Base-by-base conservation (phyloP, 495 filamentous ascomycete genomes). In the Echria macrotheca region DNA sequence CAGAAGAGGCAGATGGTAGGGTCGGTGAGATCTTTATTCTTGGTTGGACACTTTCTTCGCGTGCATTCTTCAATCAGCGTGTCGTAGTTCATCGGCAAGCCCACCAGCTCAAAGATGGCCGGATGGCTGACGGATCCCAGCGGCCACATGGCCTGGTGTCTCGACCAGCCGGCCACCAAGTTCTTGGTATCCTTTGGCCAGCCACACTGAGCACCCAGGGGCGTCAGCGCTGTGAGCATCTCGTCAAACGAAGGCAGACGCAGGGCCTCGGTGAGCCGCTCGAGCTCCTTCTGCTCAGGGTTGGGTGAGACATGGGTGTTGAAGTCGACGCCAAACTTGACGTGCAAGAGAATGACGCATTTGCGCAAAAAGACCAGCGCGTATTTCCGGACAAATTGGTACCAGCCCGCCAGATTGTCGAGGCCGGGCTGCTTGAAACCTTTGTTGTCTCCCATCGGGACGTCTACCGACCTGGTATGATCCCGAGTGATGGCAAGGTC, bases 1-100 rank as follows among this genome's bases (percentile, higher is more conserved):
- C 93, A 99, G 71, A 96, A 93, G 11, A 99, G 77, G 60, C 93
- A 99, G 35, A 99, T 79, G 50, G 79, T 84, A 1, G 93, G 89
- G 64, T 99, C 94, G 8, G 80, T 82, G 21, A 97, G 66, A 49
- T 96, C 90, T 64, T 91, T 93, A 46, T 89, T 89, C 2, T 89
- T 90, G 9, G 80, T 95, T 3, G 89, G 90, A 58, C 93, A 99
- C 44, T 80, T 83, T 31, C 86, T 74, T 52, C 82, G 82, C 54
- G 95, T 89, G 19, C 86, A 86, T 64, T 96, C 91, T 54, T 95
- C 89, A 43, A 93, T 93, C 26, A 99, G 70, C n/a, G 81, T 85
- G 61, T 96, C 94, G 54, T 85, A 97, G 56, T 89, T 87, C 66
- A 86, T 86, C 2, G 93, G 93, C 15, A 99, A 70, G 1, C 93